Evolutionary conservation across 805 yeast genomes (phyloP), one percentile per base, ranked within the genome.

Genomic region (Wickerhamiella australiensis): DNA sequence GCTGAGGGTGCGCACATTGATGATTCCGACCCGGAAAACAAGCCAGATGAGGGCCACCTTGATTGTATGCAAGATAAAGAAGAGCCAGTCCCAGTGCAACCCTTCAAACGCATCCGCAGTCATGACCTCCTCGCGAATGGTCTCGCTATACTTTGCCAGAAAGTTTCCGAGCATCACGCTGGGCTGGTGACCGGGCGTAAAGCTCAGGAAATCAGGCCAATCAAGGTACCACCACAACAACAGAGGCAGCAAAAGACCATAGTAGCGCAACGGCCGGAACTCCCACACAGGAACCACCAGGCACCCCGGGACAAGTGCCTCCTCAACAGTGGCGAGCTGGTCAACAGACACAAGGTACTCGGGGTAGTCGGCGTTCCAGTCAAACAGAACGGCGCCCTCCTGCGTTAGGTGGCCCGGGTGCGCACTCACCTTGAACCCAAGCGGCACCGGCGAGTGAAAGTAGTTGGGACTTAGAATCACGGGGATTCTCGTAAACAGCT

Each of bases 131-230:
- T 63, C 65, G 25, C 36, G 43, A 21, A 46, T 36, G 3, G 36
- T n/a, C 2, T 27, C 20, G 27, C 29, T 18, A 4, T 64, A 61
- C 42, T 66, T 58, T 15, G 74, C 76, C 53, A 75, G 65, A 18
- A 56, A 50, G 15, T 59, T 54, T 22, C 72, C 63, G 7, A 58
- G 52, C 20, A 58, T 17, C 58, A 79, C 81, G 9, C 94, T 82
- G 50, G 86, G 67, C 56, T 88, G 82, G 51, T 79, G 74, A 21
- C 96, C 96, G 0, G 97, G 97, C 3, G 97, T 90, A 44, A 96
- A 96, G 31, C 88, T 77, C 49, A 86, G 70, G 58, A 71, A 75
- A 61, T 86, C 95, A 1, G 98, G 98, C 63, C 92, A 73, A 68
- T 92, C 97, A 1, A 95, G 80, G 65, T 88, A 92, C 52, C 92